A percentile compares a stretch with the other conserved stretches of the same genome.
phyloP scores from a whole-genome alignment of 2,329 filamentous ascomycete genomes.

The Sporothrix globosa region DNA sequence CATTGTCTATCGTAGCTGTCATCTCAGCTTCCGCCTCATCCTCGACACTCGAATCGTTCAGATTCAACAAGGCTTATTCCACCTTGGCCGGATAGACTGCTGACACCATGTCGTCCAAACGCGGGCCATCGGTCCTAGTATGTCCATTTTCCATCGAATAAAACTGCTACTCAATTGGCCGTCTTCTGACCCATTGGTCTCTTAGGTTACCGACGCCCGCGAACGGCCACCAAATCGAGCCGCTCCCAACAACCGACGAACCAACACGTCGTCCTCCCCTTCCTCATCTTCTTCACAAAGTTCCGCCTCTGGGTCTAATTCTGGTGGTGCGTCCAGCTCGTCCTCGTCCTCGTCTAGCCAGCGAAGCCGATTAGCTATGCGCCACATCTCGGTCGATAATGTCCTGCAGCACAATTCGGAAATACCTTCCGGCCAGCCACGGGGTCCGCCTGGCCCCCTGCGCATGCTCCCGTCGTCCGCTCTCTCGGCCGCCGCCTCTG shows the following conservation, averaged over 20 bases:
- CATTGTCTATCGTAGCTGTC: neutral
- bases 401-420: conserved; percentile 92
- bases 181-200: neutral
- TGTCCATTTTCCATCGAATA: conserved; percentile 31
- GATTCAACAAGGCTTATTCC: neutral
- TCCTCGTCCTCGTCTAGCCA: conserved; percentile 29
- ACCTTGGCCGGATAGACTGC: neutral
- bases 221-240: conserved; percentile 48
- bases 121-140: conserved; percentile 65
- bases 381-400: conserved; percentile 88
- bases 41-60: neutral
- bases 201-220: conserved; percentile 61
- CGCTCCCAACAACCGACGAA: conserved; percentile 25
- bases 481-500: conserved; percentile 24
- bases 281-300: conserved; percentile 30
- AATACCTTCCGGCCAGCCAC: conserved; percentile 90
- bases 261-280: neutral
- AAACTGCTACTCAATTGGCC: neutral
- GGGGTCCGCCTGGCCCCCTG: conserved; percentile 67
- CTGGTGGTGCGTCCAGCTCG: conserved; percentile 35
- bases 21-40: neutral
- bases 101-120: conserved; percentile 49
- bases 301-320: neutral
- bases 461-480: conserved; percentile 38
- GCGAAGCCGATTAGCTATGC: conserved; percentile 56